Evolutionary conservation across 805 yeast genomes (phyloP).

Genomic region (Ogataea pini): DNA sequence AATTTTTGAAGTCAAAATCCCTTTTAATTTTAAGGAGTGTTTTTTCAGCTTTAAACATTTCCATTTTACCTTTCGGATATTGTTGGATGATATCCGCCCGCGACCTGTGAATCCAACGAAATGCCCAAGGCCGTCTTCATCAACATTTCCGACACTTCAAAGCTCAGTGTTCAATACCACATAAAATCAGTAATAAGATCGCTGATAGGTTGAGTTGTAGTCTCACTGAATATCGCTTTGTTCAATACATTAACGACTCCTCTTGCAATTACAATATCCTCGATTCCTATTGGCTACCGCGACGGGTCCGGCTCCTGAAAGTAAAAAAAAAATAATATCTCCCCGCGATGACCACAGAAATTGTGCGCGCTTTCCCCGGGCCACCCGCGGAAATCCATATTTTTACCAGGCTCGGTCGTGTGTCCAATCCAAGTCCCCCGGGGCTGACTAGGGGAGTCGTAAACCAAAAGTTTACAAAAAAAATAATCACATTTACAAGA

Average conservation of each 20-base stretch:
- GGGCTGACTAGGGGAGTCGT: background rate
- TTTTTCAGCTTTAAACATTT: too few relatives aligned
- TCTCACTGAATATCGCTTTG: too few relatives aligned
- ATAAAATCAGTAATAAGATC: too few relatives aligned
- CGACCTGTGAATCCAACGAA: too few relatives aligned
- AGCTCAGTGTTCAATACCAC: too few relatives aligned
- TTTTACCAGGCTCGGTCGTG: conserved; percentile 1
- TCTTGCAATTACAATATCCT: conserved; percentile 8
- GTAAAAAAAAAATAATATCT: background rate
- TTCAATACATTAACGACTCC: background rate
- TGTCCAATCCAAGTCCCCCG: background rate
- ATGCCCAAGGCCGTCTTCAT: too few relatives aligned
- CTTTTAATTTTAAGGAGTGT: too few relatives aligned
- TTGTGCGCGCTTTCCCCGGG: background rate
- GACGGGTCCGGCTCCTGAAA: conserved; percentile 11
- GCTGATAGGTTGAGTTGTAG: too few relatives aligned
- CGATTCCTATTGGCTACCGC: conserved; percentile 10
- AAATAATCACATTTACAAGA: background rate
- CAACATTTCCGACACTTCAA: too few relatives aligned
- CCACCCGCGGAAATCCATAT: background rate
- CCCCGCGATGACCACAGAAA: background rate
- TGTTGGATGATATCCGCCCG: too few relatives aligned
- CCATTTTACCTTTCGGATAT: too few relatives aligned
- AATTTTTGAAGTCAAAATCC: too few relatives aligned
- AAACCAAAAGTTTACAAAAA: background rate